Percentiles rank a stretch among this genome's conserved stretches.
Conservation (phyloP, 148 eudicot genomes). For the Rheum nobile region DNA sequence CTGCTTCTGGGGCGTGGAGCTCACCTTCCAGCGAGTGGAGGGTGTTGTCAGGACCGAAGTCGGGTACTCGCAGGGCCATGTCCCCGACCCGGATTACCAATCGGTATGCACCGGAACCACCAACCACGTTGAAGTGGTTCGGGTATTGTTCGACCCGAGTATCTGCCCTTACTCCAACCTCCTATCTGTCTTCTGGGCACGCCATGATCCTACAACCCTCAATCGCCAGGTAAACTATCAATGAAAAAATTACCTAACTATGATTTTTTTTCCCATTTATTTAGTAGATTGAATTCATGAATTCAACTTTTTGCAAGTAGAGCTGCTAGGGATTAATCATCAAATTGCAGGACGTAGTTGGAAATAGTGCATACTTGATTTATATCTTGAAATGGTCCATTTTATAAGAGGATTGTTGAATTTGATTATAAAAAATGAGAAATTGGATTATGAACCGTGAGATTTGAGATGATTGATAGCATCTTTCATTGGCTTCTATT, state of each 20-base stretch:
- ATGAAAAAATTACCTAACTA: background rate
- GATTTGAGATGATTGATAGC: too few species aligned
- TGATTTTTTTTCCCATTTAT: too few species aligned
- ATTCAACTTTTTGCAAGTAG: too few species aligned
- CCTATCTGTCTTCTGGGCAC: slow-evolving; percentile 63
- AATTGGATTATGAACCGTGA: too few species aligned
- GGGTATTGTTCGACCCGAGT: slow-evolving; percentile 79
- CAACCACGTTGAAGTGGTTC: slow-evolving; percentile 67
- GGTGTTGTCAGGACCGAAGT: slow-evolving; percentile 87
- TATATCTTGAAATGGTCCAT: background rate
- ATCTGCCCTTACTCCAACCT: slow-evolving; percentile 50
- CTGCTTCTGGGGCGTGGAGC: slow-evolving; percentile 96
- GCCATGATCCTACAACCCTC: slow-evolving; percentile 83
- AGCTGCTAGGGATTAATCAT: background rate
- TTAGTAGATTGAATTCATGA: too few species aligned
- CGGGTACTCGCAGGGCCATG: slow-evolving; percentile 81
- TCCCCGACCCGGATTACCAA: slow-evolving; percentile 54
- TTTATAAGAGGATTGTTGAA: background rate
- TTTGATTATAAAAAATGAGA: background rate
- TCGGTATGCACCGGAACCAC: slow-evolving; percentile 62
- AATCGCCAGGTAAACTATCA: slow-evolving; percentile 63
- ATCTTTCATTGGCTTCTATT: too few species aligned
- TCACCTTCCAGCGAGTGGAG: slow-evolving; percentile 60
- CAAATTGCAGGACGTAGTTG: background rate
- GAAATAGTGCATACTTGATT: background rate